These are phyloP conservation scores for Onygenales sp. DNA, from an alignment of 2,329 filamentous ascomycete species.

Conservation along the genomic window DNA sequence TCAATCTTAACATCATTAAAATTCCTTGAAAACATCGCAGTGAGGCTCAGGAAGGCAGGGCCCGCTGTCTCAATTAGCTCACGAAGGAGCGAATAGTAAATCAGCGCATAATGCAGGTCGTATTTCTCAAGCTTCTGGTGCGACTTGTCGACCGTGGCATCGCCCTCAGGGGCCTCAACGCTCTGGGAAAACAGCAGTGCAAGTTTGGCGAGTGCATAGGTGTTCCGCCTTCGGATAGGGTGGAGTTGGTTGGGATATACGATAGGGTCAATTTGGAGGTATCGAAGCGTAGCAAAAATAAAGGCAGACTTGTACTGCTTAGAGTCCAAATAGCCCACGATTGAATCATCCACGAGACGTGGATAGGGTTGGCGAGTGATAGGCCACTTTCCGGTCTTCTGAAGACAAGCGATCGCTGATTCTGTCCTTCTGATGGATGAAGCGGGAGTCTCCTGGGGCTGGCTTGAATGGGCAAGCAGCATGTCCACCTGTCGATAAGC, in stretches of 20 bases:
- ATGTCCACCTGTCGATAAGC: slow-evolving; percentile 12
- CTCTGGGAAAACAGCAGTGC: slow-evolving; percentile 20
- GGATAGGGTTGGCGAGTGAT: slow-evolving; percentile 46
- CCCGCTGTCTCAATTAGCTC: slow-evolving; percentile 19
- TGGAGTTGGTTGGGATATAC: slow-evolving; percentile 41
- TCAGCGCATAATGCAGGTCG: slow-evolving; percentile 20
- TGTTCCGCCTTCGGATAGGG: slow-evolving; percentile 45
- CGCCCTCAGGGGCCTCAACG: slow-evolving; percentile 11
- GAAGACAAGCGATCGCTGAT: slow-evolving; percentile 31
- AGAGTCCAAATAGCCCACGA: slow-evolving; percentile 37
- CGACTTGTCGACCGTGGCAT: slow-evolving; percentile 5
- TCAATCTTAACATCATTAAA: slow-evolving; percentile 20
- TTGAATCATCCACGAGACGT: slow-evolving; percentile 44
- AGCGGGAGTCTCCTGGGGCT: slow-evolving; percentile 13
- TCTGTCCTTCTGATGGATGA: slow-evolving; percentile 27
- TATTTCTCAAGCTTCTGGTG: slow-evolving; percentile 13
- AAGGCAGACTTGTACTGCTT: slow-evolving; percentile 40
- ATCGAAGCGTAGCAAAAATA: slow-evolving; percentile 42
- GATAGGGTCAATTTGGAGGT: slow-evolving; percentile 42
- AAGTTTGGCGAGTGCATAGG: slow-evolving; percentile 24
- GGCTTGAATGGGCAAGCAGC: slow-evolving; percentile 17
- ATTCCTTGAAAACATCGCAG: slow-evolving; percentile 16
- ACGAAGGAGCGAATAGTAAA: slow-evolving; percentile 26
- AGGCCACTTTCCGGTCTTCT: slow-evolving; percentile 35
- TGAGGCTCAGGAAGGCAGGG: slow-evolving; percentile 21